These are phyloP conservation scores for Fraxinus baroniana DNA, from an alignment of 305 asterid species.

Conservation along the genomic window DNA sequence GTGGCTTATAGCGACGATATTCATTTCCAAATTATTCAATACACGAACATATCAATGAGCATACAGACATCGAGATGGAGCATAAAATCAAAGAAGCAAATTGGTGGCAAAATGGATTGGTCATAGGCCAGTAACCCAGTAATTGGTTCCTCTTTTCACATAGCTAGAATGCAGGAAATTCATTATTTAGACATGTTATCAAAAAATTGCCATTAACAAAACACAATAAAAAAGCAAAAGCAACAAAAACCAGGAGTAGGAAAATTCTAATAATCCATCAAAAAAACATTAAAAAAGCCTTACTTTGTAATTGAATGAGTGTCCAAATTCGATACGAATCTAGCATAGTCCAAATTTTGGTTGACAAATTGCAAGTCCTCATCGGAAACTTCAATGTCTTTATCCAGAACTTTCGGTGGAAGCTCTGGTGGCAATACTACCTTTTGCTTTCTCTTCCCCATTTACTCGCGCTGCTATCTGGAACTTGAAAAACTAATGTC, in stretches of 20 bases:
- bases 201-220: neutral
- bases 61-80: neutral
- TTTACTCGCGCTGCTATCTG: slow-evolving; percentile 10
- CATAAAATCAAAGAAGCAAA: neutral
- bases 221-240: neutral
- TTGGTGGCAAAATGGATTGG: neutral
- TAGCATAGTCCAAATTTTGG: slow-evolving; percentile 62
- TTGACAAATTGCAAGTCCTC: slow-evolving; percentile 69
- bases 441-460: slow-evolving; percentile 73
- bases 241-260: neutral
- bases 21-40: neutral
- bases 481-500: neutral
- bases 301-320: slow-evolving; percentile 78
- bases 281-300: neutral
- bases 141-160: neutral
- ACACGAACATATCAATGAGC: neutral
- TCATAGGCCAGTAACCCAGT: neutral
- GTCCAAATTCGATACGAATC: slow-evolving; percentile 66
- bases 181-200: neutral
- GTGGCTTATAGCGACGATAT: neutral
- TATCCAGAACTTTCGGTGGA: slow-evolving; percentile 82
- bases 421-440: slow-evolving; percentile 82
- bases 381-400: slow-evolving; percentile 75
- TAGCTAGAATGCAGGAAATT: neutral
- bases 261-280: neutral